Conservation (phyloP, 2,329 filamentous ascomycete genomes). For the Penicillium palitans region DNA sequence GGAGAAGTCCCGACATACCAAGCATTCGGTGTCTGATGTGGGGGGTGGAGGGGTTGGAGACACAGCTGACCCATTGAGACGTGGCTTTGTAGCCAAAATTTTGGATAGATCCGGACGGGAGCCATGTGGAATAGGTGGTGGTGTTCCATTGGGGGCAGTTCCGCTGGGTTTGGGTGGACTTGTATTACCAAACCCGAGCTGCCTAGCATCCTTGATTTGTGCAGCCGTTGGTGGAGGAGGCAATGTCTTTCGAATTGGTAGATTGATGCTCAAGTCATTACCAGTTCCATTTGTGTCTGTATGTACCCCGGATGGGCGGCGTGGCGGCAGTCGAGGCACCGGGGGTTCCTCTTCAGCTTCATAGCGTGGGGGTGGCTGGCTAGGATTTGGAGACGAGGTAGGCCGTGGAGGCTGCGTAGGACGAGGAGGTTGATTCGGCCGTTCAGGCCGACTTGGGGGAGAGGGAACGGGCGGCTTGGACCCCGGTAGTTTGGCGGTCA, state of each 20-base stretch:
- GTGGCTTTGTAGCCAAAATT: conserved; percentile 55
- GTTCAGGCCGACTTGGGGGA: not conserved
- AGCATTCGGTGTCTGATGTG: conserved; percentile 54
- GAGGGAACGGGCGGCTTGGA: conserved; percentile 4
- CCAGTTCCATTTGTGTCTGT: conserved; percentile 17
- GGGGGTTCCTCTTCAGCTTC: conserved; percentile 19
- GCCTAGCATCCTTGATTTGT: conserved; percentile 37
- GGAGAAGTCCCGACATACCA: conserved; percentile 86
- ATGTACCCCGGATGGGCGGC: conserved; percentile 24
- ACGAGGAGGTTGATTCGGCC: conserved; percentile 4
- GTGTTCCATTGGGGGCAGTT: conserved; percentile 28
- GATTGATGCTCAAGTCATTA: conserved; percentile 17
- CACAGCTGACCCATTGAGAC: conserved; percentile 24
- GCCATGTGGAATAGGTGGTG: conserved; percentile 54
- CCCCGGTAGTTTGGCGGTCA: conserved; percentile 11
- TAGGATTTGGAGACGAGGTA: conserved; percentile 15
- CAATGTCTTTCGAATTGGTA: conserved; percentile 33
- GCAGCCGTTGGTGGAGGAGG: conserved; percentile 37
- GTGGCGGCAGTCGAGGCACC: conserved; percentile 26
- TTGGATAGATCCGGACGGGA: conserved; percentile 61
- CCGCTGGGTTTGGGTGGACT: conserved; percentile 13
- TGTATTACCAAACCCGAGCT: conserved; percentile 52
- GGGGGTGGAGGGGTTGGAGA: conserved; percentile 18
- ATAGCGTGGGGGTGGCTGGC: not conserved
- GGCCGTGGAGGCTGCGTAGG: conserved; percentile 14